A percentile compares a stretch with the other conserved stretches of the same genome.
These are phyloP conservation scores for Claviceps spartinae DNA, from an alignment of 2,329 filamentous ascomycete genomes.

Conservation along the genomic window DNA sequence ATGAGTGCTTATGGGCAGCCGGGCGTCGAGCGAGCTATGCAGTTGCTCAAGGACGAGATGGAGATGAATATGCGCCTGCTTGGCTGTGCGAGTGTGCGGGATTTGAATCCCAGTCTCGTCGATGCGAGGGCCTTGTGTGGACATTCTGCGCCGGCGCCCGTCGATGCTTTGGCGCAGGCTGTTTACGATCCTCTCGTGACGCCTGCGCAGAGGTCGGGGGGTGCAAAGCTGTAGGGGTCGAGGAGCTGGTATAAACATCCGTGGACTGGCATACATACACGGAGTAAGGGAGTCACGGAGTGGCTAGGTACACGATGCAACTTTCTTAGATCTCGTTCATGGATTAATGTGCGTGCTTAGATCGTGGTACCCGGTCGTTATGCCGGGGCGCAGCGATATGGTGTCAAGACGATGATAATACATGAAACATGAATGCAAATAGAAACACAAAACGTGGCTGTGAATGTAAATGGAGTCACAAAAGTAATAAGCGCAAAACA, in stretches of 20 bases:
- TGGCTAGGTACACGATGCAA: too few species aligned
- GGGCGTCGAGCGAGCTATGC: conserved; percentile 86
- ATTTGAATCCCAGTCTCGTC: conserved; percentile 69
- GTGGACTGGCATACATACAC: background rate
- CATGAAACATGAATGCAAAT: too few species aligned
- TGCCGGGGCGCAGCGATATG: too few species aligned
- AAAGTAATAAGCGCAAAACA: too few species aligned
- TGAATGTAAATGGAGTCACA: too few species aligned
- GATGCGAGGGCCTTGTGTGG: conserved; percentile 57
- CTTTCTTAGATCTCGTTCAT: too few species aligned
- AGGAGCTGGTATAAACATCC: too few species aligned
- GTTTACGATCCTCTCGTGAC: conserved; percentile 41
- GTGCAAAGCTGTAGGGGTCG: conserved; percentile 26
- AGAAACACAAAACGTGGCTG: too few species aligned
- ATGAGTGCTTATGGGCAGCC: conserved; percentile 84
- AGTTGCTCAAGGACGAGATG: conserved; percentile 87
- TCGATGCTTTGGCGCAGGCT: conserved; percentile 32
- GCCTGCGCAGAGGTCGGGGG: conserved; percentile 35
- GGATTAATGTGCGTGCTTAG: too few species aligned
- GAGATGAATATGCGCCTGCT: conserved; percentile 98
- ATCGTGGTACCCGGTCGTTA: too few species aligned
- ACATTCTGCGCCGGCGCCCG: conserved; percentile 35
- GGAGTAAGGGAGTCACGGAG: too few species aligned
- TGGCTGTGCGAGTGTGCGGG: conserved; percentile 58
- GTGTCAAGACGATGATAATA: too few species aligned